Evolutionary conservation across 73 alveolate species (phyloP).

Genomic region (Paramecium pentaurelia): DNA sequence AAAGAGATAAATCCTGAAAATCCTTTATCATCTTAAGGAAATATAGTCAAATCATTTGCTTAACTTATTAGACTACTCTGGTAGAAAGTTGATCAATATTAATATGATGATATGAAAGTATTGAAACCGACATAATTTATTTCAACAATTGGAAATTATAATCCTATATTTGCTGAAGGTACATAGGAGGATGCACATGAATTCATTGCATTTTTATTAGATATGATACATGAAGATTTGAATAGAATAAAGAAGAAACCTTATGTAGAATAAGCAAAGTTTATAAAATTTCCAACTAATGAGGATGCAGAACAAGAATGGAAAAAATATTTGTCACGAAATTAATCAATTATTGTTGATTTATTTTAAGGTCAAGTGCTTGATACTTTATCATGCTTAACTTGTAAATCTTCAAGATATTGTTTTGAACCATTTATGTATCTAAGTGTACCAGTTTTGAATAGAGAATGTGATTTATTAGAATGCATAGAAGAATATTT

Average conservation of each 20-base stretch:
- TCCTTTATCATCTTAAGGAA: slow-evolving; percentile 92
- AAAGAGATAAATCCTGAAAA: slow-evolving; percentile 86
- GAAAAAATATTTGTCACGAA: slow-evolving; percentile 86
- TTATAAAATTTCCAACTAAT: slow-evolving; percentile 72
- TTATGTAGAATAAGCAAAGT: slow-evolving; percentile 76
- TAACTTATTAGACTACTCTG: not conserved
- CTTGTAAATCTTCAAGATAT: not conserved
- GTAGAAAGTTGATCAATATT: not conserved
- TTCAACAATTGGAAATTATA: slow-evolving; percentile 26
- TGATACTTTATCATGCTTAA: not conserved
- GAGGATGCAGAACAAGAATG: slow-evolving; percentile 87
- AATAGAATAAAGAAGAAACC: slow-evolving; percentile 89
- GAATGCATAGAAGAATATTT: not conserved
- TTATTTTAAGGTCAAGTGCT: slow-evolving; percentile 82
- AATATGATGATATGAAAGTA: slow-evolving; percentile 29
- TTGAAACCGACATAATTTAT: slow-evolving; percentile 39
- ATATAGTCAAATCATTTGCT: slow-evolving; percentile 33
- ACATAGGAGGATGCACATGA: slow-evolving; percentile 64
- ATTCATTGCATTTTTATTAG: slow-evolving; percentile 84
- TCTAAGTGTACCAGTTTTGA: not conserved
- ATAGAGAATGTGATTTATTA: not conserved
- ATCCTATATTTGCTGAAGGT: slow-evolving; percentile 52
- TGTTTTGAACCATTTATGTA: not conserved
- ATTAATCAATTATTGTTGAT: slow-evolving; percentile 92
- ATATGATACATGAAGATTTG: slow-evolving; percentile 95